These are phyloP conservation scores for Fusarium continuum DNA, from an alignment of 2,329 filamentous ascomycete species.

Conservation along the genomic window DNA sequence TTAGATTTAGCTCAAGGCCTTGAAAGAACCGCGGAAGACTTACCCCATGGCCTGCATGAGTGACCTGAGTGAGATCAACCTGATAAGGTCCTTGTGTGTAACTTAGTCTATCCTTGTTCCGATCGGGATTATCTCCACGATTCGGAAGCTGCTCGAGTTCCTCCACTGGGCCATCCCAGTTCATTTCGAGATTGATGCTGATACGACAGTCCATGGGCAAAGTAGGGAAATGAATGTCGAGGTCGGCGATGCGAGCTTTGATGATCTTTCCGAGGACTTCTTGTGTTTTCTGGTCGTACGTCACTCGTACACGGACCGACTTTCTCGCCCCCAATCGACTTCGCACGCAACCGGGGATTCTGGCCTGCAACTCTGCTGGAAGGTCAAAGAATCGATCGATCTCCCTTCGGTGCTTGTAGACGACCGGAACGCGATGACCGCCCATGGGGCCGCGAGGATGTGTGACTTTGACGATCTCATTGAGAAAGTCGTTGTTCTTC, in stretches of 20 bases:
- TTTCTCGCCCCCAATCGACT: conserved; percentile 63
- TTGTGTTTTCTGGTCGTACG: conserved; percentile 76
- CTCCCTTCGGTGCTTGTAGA: conserved; percentile 85
- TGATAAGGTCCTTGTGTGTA: conserved; percentile 90
- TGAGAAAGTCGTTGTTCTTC: conserved; percentile 84
- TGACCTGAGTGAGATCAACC: conserved; percentile 93
- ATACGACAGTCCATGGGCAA: conserved; percentile 89
- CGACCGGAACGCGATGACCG: conserved; percentile 67
- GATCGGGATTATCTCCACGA: conserved; percentile 61
- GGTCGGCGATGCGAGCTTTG: conserved; percentile 86
- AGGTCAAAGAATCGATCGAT: conserved; percentile 86
- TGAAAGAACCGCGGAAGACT: conserved; percentile 26
- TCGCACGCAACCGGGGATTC: conserved; percentile 71
- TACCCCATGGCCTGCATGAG: conserved; percentile 56
- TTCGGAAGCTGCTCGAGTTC: conserved; percentile 58
- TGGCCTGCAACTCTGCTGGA: conserved; percentile 64
- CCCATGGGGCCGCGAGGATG: conserved; percentile 61
- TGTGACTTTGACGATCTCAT: conserved; percentile 69
- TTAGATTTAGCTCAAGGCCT: neutral
- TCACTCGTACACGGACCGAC: conserved; percentile 66
- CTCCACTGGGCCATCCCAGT: conserved; percentile 75
- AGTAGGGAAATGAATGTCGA: conserved; percentile 85
- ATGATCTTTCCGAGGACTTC: conserved; percentile 83
- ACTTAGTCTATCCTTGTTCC: conserved; percentile 89
- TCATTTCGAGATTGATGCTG: conserved; percentile 94